phyloP scores from a whole-genome alignment of 345 rosid species.

The Mercurialis annua region DNA sequence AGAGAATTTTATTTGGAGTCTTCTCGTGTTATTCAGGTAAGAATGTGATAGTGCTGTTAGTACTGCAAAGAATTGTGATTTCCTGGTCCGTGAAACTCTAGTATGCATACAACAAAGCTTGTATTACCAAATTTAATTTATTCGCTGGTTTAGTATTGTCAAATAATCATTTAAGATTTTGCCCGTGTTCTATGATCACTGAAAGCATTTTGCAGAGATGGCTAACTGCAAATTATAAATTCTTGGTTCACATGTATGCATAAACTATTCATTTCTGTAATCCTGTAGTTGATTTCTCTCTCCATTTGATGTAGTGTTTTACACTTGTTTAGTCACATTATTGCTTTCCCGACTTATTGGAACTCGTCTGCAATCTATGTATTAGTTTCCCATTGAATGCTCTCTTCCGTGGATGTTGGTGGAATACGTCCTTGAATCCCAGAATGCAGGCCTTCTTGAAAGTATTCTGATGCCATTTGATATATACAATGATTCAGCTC shows the following conservation, averaged over 20 bases:
- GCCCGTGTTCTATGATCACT: not conserved
- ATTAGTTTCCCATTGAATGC: constrained; percentile 96
- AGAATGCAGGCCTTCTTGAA: constrained; percentile 81
- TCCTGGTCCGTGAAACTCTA: constrained; percentile 1
- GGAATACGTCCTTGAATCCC: constrained; percentile 81
- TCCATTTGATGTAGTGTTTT: not conserved
- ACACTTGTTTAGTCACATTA: not conserved
- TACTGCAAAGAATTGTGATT: not conserved
- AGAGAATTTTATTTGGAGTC: constrained; percentile 99
- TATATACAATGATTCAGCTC: constrained; percentile 97
- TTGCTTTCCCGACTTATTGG: constrained; percentile 10
- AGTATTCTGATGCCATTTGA: constrained; percentile 92
- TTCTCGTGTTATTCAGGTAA: constrained; percentile 98
- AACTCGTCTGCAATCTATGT: constrained; percentile 7
- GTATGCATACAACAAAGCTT: not conserved
- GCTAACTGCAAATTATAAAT: not conserved
- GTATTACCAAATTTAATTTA: not conserved
- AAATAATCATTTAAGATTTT: not conserved
- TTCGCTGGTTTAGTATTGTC: not conserved
- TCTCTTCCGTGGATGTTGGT: constrained; percentile 99
- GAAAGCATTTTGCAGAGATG: not conserved
- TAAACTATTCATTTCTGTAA: constrained; percentile 10
- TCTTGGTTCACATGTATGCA: not conserved
- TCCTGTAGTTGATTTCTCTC: not conserved
- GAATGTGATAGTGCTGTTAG: not conserved